Conservation (phyloP, 306 rosid genomes). For the Boehmeria nivea region DNA sequence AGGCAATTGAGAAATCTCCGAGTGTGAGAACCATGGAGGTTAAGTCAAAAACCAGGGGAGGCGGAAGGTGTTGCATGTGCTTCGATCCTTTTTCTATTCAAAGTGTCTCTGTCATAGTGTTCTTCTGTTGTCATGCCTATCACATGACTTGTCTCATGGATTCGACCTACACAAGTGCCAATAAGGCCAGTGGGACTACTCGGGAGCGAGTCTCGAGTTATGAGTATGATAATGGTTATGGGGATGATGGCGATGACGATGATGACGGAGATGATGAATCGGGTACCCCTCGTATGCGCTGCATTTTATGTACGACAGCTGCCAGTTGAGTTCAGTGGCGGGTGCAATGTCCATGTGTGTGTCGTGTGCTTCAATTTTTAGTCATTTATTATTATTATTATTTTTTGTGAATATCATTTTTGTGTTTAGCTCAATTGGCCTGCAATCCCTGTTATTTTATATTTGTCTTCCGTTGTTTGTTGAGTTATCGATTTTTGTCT, state of each 20-base stretch:
- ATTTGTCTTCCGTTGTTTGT: not conserved
- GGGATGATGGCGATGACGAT: constrained; percentile 38
- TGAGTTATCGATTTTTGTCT: constrained; percentile 2
- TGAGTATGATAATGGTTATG: constrained; percentile 42
- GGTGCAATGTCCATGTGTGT: too few relatives aligned
- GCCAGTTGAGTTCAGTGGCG: too few relatives aligned
- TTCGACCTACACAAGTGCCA: constrained; percentile 49
- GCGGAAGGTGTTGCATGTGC: constrained; percentile 97
- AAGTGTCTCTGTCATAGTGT: constrained; percentile 65
- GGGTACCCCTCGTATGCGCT: constrained; percentile 64
- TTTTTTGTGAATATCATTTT: not conserved
- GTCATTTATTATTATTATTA: too few relatives aligned
- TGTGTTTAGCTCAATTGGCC: not conserved
- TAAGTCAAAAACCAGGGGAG: constrained; percentile 84
- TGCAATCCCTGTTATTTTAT: not conserved
- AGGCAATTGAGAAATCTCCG: constrained; percentile 41
- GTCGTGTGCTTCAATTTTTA: too few relatives aligned
- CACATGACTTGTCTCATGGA: constrained; percentile 69
- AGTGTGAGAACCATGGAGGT: constrained; percentile 44
- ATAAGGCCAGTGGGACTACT: constrained; percentile 26
- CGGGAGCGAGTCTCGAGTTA: constrained; percentile 28
- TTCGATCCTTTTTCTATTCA: constrained; percentile 84
- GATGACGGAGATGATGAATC: constrained; percentile 27
- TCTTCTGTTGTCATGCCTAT: constrained; percentile 69
- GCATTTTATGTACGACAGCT: constrained; percentile 96